A percentile compares a stretch with the other conserved stretches of the same genome.
Conservation (phyloP, 495 filamentous ascomycete species). For the Penicillium samsonianum region DNA sequence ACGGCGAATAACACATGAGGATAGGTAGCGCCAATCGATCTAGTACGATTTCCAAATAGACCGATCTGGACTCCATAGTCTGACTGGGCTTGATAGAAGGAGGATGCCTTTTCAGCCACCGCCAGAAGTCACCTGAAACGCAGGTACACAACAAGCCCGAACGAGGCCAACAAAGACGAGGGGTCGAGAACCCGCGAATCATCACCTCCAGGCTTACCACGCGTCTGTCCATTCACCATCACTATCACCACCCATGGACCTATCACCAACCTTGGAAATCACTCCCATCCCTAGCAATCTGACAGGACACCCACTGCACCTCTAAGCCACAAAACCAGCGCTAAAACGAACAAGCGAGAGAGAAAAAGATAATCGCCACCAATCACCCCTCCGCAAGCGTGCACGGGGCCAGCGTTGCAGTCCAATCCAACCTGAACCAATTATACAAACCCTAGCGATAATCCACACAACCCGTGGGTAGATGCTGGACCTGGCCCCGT, state of each 20-base stretch:
- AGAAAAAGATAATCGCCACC: background rate
- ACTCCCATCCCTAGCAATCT: background rate
- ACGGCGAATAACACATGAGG: too few relatives aligned
- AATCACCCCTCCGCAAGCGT: background rate
- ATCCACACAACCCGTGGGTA: background rate
- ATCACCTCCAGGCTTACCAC: background rate
- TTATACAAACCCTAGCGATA: background rate
- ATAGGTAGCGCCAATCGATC: too few relatives aligned
- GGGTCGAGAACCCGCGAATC: background rate
- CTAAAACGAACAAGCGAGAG: background rate
- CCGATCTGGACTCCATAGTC: background rate
- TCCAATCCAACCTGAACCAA: background rate
- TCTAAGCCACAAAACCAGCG: background rate
- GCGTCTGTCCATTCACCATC: background rate
- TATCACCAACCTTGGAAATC: background rate
- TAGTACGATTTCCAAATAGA: too few relatives aligned
- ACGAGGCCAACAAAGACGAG: background rate
- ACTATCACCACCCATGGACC: background rate
- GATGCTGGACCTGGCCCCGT: background rate
- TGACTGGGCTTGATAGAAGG: background rate
- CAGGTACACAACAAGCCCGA: background rate
- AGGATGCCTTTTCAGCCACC: too few relatives aligned
- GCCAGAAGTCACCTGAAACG: background rate
- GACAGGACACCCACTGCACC: background rate
- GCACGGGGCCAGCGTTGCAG: slow-evolving; percentile 1